These are phyloP conservation scores for Diaporthe sp. DNA, from an alignment of 2,329 filamentous ascomycete genomes.

Conservation along the genomic window DNA sequence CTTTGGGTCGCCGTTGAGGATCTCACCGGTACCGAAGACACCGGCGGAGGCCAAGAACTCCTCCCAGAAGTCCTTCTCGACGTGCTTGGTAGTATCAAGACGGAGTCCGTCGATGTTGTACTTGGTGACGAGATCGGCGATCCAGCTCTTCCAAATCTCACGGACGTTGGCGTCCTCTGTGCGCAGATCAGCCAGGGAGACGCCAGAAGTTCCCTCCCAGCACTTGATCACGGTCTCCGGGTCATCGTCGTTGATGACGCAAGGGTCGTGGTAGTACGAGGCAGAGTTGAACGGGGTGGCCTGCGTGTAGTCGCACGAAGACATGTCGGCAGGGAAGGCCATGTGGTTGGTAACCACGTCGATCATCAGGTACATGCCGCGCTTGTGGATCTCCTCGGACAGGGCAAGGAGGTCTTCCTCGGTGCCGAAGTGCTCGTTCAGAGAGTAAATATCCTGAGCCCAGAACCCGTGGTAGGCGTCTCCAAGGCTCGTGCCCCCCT, in stretches of 20 bases:
- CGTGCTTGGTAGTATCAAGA: conserved; percentile 68
- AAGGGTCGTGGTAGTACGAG: conserved; percentile 39
- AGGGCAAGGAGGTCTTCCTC: conserved; percentile 12
- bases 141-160: conserved; percentile 63
- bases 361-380: conserved; percentile 66
- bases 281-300: conserved; percentile 40
- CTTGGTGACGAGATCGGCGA: conserved; percentile 61
- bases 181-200: conserved; percentile 63
- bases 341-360: conserved; percentile 71
- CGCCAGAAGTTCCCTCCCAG: conserved; percentile 10
- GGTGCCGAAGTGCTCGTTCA: conserved; percentile 26
- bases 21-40: conserved; percentile 68
- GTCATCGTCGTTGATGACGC: neutral
- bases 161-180: conserved; percentile 61
- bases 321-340: conserved; percentile 39
- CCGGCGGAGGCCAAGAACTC: conserved; percentile 57
- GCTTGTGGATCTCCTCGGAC: neutral
- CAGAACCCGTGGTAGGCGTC: conserved; percentile 42
- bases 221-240: conserved; percentile 7
- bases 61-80: conserved; percentile 65
- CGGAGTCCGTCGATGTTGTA: conserved; percentile 69
- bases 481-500: conserved; percentile 5
- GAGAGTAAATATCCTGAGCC: conserved; percentile 15
- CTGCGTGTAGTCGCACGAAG: conserved; percentile 38
- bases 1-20: conserved; percentile 61